These are phyloP conservation scores for Sclerospora graminicola DNA, from an alignment of 352 stramenopile species.

Conservation along the genomic window DNA sequence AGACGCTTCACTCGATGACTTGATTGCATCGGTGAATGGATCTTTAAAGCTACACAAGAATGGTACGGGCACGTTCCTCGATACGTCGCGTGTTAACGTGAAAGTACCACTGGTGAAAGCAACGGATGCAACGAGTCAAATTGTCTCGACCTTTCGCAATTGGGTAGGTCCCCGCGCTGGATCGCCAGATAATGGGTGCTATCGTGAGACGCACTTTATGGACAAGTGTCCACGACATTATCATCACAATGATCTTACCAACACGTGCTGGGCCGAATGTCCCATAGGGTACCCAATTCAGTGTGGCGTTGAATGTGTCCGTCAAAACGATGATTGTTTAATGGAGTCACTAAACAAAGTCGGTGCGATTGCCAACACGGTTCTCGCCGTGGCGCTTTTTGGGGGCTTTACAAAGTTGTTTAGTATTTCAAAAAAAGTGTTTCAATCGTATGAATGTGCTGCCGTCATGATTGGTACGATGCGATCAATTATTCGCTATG, in stretches of 20 bases:
- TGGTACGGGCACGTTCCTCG: background rate
- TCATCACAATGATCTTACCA: slow-evolving; percentile 3
- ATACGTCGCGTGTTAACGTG: background rate
- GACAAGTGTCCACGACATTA: slow-evolving; percentile 14
- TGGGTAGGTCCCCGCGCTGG: background rate
- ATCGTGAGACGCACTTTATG: slow-evolving; percentile 23
- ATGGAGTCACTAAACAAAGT: slow-evolving; percentile 27
- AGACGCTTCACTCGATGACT: too few species aligned
- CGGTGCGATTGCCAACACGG: slow-evolving; percentile 18
- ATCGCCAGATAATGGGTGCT: slow-evolving; percentile 9
- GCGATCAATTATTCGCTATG: slow-evolving; percentile 22
- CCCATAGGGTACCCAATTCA: slow-evolving; percentile 25
- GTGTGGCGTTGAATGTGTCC: slow-evolving; percentile 29
- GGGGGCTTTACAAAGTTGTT: slow-evolving; percentile 23
- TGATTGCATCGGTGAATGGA: too few species aligned
- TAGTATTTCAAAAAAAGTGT: slow-evolving; percentile 20
- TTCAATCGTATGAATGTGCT: slow-evolving; percentile 27
- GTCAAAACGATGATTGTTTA: slow-evolving; percentile 35
- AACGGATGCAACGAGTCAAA: background rate
- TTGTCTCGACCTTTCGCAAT: background rate
- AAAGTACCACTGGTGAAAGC: background rate
- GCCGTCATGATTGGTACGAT: slow-evolving; percentile 31
- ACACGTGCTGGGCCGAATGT: slow-evolving; percentile 27
- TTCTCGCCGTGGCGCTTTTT: slow-evolving; percentile 18
- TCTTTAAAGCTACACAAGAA: background rate